Evolutionary conservation across 2,329 filamentous ascomycete genomes (phyloP).

Genomic region (Aaosphaeria pasadenensis): DNA sequence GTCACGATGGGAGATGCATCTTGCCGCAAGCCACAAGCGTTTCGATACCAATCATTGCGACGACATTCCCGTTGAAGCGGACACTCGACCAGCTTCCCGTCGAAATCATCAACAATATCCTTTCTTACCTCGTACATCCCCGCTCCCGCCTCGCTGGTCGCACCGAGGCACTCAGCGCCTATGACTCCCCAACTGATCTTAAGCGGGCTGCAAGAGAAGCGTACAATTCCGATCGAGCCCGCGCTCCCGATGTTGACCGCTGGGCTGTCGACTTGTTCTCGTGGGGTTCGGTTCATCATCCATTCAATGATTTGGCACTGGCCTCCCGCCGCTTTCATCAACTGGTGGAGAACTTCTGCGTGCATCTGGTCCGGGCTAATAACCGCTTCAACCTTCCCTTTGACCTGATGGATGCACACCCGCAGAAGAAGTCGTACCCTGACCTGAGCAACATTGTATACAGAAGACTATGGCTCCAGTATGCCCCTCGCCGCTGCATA

Average conservation of each 20-base stretch:
- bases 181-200: conserved; percentile 12
- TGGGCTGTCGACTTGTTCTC: conserved; percentile 27
- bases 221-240: conserved; percentile 14
- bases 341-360: conserved; percentile 24
- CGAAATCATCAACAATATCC: conserved; percentile 25
- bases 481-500: conserved; percentile 23
- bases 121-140: conserved; percentile 25
- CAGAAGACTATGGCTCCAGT: conserved; percentile 28
- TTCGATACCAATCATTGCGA: no score
- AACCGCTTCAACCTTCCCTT: conserved; percentile 15
- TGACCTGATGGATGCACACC: conserved; percentile 11
- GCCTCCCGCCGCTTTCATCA: conserved; percentile 18
- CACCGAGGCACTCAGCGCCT: conserved; percentile 22
- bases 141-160: conserved; percentile 27
- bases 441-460: conserved; percentile 25
- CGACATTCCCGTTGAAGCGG: no score
- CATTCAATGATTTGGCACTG: conserved; percentile 24
- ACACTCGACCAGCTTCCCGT: conserved; percentile 21
- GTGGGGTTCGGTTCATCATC: conserved; percentile 18
- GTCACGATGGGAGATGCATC: no score
- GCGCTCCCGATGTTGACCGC: conserved; percentile 19
- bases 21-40: no score
- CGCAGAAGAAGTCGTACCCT: conserved; percentile 16
- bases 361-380: conserved; percentile 20
- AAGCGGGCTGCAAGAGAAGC: conserved; percentile 16